phyloP scores from a whole-genome alignment of 345 rosid genomes.

The Pugionium dolabratum region DNA sequence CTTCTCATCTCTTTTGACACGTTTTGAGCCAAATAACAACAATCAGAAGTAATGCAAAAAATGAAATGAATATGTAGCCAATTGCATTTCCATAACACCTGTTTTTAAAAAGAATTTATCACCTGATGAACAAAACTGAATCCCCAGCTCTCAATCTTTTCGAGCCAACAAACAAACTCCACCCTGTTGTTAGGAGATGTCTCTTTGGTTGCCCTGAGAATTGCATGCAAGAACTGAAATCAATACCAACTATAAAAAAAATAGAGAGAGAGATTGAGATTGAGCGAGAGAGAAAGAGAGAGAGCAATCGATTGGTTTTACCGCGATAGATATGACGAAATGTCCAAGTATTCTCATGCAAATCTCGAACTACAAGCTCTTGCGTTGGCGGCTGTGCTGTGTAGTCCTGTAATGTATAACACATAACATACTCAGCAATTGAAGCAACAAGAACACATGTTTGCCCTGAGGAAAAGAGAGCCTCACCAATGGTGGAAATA shows the following conservation, averaged over 20 bases:
- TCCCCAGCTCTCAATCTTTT: conserved; percentile 97
- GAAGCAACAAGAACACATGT: background rate
- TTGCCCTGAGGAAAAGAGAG: background rate
- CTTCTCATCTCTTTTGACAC: conserved; percentile 74
- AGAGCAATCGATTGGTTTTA: background rate
- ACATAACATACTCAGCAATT: conserved; percentile 3
- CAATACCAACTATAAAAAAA: background rate
- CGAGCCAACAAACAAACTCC: conserved; percentile 96
- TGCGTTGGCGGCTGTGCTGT: conserved; percentile 95
- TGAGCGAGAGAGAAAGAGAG: too few relatives aligned
- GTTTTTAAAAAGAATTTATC: conserved; percentile 5
- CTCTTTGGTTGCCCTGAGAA: conserved; percentile 95
- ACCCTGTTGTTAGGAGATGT: conserved; percentile 95
- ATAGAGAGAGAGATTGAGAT: background rate
- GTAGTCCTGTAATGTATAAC: conserved; percentile 58
- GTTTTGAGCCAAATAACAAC: background rate
- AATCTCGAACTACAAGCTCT: conserved; percentile 91
- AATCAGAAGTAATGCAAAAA: conserved; percentile 8
- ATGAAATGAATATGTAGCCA: background rate
- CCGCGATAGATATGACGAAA: conserved; percentile 98
- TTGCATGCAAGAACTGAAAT: conserved; percentile 12
- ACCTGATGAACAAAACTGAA: conserved; percentile 95
- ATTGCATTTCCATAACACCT: background rate
- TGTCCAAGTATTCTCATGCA: conserved; percentile 94
- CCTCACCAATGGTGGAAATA: conserved; percentile 86